These are phyloP conservation scores for Grigorovia jiainica DNA, from an alignment of 805 yeast species.

Conservation along the genomic window DNA sequence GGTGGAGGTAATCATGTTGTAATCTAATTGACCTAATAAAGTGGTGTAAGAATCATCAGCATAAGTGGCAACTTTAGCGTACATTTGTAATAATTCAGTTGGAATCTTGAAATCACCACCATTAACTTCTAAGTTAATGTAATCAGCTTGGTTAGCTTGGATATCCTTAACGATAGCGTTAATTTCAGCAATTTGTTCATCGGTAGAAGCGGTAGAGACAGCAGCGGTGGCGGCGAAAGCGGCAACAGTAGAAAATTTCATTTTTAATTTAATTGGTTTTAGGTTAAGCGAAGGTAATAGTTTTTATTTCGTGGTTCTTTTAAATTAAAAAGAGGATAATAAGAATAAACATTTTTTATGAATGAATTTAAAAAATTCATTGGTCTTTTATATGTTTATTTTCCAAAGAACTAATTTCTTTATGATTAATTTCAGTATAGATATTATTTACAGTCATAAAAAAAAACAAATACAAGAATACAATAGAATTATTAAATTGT, in stretches of 20 bases:
- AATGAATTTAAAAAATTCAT: background rate
- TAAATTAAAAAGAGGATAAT: constrained; percentile 2
- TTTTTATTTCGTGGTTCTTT: background rate
- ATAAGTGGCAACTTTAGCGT: constrained; percentile 22
- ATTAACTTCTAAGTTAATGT: constrained; percentile 7
- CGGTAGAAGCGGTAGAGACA: constrained; percentile 13
- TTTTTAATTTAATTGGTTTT: background rate
- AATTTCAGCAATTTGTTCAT: constrained; percentile 18
- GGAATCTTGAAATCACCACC: constrained; percentile 19
- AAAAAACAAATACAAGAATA: too few relatives aligned
- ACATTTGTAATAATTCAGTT: constrained; percentile 20
- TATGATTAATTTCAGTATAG: too few relatives aligned
- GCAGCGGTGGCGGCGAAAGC: constrained; percentile 4
- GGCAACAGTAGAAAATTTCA: constrained; percentile 5
- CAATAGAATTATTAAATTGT: too few relatives aligned
- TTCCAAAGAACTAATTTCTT: too few relatives aligned
- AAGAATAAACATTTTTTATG: background rate
- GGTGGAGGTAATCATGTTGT: constrained; percentile 18
- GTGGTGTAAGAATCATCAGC: constrained; percentile 30
- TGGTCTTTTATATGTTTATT: too few relatives aligned
- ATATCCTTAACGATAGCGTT: constrained; percentile 13
- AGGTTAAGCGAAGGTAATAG: background rate
- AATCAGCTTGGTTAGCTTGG: constrained; percentile 8
- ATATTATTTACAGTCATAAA: too few relatives aligned
- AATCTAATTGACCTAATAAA: constrained; percentile 22